Conservation (phyloP, 2,329 filamentous ascomycete genomes). For the Phaeoacremonium minimum region DNA sequence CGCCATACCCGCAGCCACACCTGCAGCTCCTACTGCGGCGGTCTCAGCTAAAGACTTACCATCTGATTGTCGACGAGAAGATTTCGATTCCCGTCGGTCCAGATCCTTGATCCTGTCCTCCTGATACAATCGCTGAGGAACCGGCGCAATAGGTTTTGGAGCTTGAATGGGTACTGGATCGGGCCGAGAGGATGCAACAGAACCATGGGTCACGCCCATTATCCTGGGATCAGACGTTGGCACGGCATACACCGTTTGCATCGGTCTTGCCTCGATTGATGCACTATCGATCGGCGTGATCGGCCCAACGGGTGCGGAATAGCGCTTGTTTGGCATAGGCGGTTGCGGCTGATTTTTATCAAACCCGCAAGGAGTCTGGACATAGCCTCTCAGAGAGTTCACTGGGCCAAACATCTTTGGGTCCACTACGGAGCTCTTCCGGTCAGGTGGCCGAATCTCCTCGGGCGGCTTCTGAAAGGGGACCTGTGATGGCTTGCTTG, state of each 20-base stretch:
- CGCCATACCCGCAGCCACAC: conserved; percentile 44
- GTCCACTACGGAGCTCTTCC: conserved; percentile 50
- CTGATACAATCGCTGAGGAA: conserved; percentile 66
- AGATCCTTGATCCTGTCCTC: conserved; percentile 28
- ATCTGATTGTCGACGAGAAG: conserved; percentile 23
- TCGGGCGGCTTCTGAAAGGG: conserved; percentile 19
- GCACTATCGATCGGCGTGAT: conserved; percentile 27
- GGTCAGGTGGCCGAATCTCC: conserved; percentile 18
- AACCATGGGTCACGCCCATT: conserved; percentile 51
- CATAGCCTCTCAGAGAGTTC: conserved; percentile 55
- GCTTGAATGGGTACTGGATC: conserved; percentile 72
- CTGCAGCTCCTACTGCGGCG: conserved; percentile 42
- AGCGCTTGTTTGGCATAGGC: conserved; percentile 19
- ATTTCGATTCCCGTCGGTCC: background rate
- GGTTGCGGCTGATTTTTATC: conserved; percentile 28
- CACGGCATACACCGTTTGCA: conserved; percentile 64
- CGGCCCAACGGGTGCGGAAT: conserved; percentile 13
- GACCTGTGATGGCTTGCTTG: conserved; percentile 12
- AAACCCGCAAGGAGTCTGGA: conserved; percentile 53
- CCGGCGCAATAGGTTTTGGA: conserved; percentile 72
- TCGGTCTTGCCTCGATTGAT: conserved; percentile 28
- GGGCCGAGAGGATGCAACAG: conserved; percentile 35
- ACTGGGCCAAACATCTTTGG: conserved; percentile 54
- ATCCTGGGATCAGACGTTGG: conserved; percentile 60
- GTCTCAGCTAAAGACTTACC: conserved; percentile 35